Base-by-base conservation (phyloP, 1,284 basidiomycete genomes). In the Termitomyces sp. region DNA sequence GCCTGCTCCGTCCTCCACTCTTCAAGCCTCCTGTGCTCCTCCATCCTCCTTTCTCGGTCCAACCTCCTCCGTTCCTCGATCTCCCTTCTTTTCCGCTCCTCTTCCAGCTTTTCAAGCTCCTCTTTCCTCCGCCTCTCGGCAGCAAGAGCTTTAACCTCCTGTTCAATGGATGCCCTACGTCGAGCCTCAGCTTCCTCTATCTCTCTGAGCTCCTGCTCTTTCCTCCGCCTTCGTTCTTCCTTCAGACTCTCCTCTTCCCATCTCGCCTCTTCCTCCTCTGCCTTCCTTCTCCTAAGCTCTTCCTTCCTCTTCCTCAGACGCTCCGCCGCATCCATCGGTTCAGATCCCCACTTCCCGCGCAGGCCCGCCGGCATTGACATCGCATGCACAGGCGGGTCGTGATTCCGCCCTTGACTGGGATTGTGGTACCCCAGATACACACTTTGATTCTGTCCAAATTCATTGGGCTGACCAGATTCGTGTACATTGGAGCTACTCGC, bases 1-100 rank as follows among this genome's bases (percentile, higher is more conserved):
- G 73, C 73, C 56, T 83, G 77, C 47, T 82, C 79, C 26, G 66
- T 63, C 38, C 82, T 70, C 82, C 83, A 84, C 46, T 75, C 71
- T 56, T 86, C 82, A 51, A 81, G 56, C 60, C 74, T 75, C 41
- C 70, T 70, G 56, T 83, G 77, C 58, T 84, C 77, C 54, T 80
- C 76, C 48, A 79, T 52, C 46, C 84, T 68, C 46, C 77, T 73
- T 61, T 81, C 77, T 53, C 77, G 73, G 12, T 81, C 83, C 21
- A 68, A 50, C 47, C 69, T 70, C 62, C 75, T 81, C 55, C 74
- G 76, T 58, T 79, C 76, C 60, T 76, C 79, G 15, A 81, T 66
- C 60, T 80, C 77, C 51, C 58, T 58, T 30, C 64, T 64, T 38
- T 73, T 74, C 31, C 68, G 66, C 50, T 83, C 80, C 51, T 86